phyloP scores from a whole-genome alignment of 2,329 filamentous ascomycete species.

The Pestalotiopsis sp. region DNA sequence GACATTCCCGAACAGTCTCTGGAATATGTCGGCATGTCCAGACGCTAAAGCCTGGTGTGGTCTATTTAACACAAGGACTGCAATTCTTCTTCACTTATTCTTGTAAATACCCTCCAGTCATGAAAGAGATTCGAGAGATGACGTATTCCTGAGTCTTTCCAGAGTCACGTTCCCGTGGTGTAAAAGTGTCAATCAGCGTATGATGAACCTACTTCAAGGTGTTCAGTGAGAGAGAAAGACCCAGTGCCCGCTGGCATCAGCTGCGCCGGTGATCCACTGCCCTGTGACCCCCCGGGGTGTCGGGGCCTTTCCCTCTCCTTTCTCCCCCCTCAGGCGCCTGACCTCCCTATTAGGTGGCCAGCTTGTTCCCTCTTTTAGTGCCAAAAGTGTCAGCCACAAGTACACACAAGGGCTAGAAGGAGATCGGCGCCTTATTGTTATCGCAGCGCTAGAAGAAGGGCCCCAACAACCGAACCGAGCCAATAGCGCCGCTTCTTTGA shows the following conservation, averaged over 20 bases:
- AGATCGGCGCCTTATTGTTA: not conserved
- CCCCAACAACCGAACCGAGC: not conserved
- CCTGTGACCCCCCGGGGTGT: not conserved
- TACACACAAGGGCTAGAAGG: not conserved
- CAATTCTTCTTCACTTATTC: too few species aligned
- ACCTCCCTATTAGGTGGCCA: not conserved
- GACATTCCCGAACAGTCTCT: too few species aligned
- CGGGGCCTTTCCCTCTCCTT: not conserved
- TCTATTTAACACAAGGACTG: too few species aligned
- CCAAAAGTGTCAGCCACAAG: constrained; percentile 1
- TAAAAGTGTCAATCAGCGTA: too few species aligned
- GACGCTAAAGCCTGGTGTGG: too few species aligned
- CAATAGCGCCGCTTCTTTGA: constrained; percentile 4
- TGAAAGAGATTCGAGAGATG: not conserved
- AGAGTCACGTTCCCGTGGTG: not conserved
- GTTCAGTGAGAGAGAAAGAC: not conserved
- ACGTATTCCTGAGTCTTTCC: not conserved
- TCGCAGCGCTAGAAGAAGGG: not conserved
- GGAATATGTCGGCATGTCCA: too few species aligned
- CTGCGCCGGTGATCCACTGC: not conserved
- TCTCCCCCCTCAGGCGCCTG: not conserved
- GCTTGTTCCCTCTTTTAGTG: too few species aligned
- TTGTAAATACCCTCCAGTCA: too few species aligned
- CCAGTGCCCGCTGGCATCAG: not conserved
- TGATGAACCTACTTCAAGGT: not conserved